These are phyloP conservation scores for Mesembryanthemum crystallinum DNA, from an alignment of 148 eudicot genomes.

Conservation along the genomic window DNA sequence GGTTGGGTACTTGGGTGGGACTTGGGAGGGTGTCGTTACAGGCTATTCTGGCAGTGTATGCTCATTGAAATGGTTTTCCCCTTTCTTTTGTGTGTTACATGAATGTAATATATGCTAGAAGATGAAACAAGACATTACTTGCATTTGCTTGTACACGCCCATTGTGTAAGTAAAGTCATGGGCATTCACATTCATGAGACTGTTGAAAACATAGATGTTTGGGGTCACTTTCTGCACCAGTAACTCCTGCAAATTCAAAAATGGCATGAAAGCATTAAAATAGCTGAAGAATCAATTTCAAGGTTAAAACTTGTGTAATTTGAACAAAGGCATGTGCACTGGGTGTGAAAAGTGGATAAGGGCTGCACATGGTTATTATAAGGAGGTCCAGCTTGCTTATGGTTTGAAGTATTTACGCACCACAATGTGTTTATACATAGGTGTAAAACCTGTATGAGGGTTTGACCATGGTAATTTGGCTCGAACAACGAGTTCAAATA, in stretches of 20 bases:
- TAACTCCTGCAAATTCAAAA: conserved; percentile 56
- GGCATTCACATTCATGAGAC: conserved; percentile 94
- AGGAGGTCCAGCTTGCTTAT: too few species aligned
- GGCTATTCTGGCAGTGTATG: background rate
- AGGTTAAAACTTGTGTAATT: background rate
- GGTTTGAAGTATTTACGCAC: too few species aligned
- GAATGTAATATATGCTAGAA: conserved; percentile 3
- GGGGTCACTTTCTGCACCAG: conserved; percentile 59
- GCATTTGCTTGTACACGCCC: conserved; percentile 78
- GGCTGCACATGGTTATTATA: too few species aligned
- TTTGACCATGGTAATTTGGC: too few species aligned
- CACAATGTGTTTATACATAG: too few species aligned
- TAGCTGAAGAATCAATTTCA: background rate
- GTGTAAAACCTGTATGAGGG: too few species aligned
- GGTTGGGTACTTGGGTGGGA: too few species aligned
- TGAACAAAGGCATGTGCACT: too few species aligned
- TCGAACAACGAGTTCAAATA: too few species aligned
- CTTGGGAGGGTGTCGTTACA: too few species aligned
- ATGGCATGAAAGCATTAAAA: background rate
- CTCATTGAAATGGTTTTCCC: background rate
- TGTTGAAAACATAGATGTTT: conserved; percentile 81
- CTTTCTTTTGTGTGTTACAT: background rate
- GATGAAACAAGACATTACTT: conserved; percentile 42
- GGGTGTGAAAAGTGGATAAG: too few species aligned
- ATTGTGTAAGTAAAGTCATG: conserved; percentile 66